Percentiles rank a stretch among this genome's conserved stretches.
Conservation (phyloP, 2,329 filamentous ascomycete species). For the Beauveria bassiana region DNA sequence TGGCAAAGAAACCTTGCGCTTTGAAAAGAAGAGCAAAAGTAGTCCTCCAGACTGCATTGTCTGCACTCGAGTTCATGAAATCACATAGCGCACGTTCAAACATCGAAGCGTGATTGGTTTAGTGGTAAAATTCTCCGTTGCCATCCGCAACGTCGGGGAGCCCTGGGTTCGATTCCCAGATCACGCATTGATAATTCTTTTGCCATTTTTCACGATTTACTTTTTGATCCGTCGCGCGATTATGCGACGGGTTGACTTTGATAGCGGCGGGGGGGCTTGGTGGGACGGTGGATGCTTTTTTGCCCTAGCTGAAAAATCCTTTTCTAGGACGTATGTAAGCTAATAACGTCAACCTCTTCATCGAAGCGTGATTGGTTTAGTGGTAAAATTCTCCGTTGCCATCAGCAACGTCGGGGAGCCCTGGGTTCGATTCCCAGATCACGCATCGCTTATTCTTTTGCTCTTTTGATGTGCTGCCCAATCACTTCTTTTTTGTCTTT, state of each 20-base stretch:
- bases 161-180: conserved; percentile 19
- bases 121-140: conserved; percentile 20
- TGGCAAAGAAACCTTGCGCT: no score
- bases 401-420: conserved; percentile 17
- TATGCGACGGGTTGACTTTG: background rate
- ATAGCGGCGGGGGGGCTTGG: background rate
- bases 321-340: background rate
- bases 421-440: conserved; percentile 18
- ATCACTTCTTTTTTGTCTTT: background rate
- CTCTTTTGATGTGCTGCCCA: background rate
- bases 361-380: conserved; percentile 17
- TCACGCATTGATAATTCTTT: conserved; percentile 14
- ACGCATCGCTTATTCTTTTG: conserved; percentile 12
- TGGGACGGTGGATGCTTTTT: background rate
- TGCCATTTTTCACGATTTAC: background rate
- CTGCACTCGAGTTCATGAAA: background rate
- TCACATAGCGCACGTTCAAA: background rate
- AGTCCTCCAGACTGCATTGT: background rate
- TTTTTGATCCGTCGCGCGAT: background rate
- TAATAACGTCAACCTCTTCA: background rate
- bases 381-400: conserved; percentile 18
- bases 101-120: conserved; percentile 17
- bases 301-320: background rate
- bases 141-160: conserved; percentile 14
- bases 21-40: background rate